phyloP scores from a whole-genome alignment of 2,329 filamentous ascomycete genomes.

The Cercospora sesami region DNA sequence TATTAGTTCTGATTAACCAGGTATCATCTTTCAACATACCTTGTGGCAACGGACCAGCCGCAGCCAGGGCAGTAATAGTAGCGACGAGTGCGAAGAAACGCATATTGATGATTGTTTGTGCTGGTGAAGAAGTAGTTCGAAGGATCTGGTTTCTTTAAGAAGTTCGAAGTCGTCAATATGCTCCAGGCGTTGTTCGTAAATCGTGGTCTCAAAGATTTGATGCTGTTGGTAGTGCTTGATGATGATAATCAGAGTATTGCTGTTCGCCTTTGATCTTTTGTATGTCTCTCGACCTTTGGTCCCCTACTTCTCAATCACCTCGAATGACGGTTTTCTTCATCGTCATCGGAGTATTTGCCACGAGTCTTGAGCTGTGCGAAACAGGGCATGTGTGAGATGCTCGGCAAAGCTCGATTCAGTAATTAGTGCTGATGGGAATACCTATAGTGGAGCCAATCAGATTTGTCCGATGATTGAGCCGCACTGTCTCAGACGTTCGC shows the following conservation, averaged over 20 bases:
- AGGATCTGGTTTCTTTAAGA: background rate
- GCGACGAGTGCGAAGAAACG: slow-evolving; percentile 11
- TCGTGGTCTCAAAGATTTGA: background rate
- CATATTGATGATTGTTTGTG: slow-evolving; percentile 8
- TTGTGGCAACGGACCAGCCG: slow-evolving; percentile 11
- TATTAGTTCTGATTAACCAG: background rate
- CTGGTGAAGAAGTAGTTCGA: background rate
- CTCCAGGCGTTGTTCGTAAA: background rate
- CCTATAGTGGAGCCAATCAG: background rate
- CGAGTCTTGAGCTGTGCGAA: background rate
- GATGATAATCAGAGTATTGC: background rate
- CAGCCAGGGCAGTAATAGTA: slow-evolving; percentile 10
- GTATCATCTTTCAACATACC: background rate
- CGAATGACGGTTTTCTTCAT: background rate
- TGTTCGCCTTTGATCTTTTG: background rate
- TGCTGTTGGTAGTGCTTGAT: background rate
- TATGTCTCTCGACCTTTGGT: background rate
- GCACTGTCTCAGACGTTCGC: background rate
- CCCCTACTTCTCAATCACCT: background rate
- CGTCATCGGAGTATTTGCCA: background rate
- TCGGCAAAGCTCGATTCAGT: background rate
- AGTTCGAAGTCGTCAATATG: background rate
- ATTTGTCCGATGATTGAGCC: background rate
- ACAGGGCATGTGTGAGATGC: background rate
- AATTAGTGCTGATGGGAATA: background rate